These are phyloP conservation scores for Sugiyamaella smithiae DNA, from an alignment of 805 yeast species.

Conservation along the genomic window DNA sequence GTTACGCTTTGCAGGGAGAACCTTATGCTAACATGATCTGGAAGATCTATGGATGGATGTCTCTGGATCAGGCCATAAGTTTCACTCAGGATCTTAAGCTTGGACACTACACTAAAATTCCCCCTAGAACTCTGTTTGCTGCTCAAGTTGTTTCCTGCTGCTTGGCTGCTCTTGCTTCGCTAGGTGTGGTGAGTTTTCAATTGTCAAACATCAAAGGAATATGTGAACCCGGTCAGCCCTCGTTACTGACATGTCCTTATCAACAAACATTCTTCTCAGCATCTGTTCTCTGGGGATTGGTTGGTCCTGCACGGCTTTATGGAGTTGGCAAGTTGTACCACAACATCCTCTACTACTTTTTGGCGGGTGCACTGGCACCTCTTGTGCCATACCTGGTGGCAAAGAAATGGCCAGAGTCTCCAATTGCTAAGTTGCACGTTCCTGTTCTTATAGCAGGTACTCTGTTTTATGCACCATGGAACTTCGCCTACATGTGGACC, in stretches of 20 bases:
- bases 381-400: slow-evolving; percentile 38
- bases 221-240: slow-evolving; percentile 47
- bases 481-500: slow-evolving; percentile 35
- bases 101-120: slow-evolving; percentile 57
- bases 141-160: slow-evolving; percentile 43
- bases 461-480: slow-evolving; percentile 42
- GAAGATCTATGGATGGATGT: slow-evolving; percentile 7
- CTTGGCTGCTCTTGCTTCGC: slow-evolving; percentile 32
- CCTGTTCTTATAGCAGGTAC: slow-evolving; percentile 47
- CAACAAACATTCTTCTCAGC: slow-evolving; percentile 45
- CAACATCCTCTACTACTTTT: slow-evolving; percentile 60
- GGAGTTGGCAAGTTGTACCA: slow-evolving; percentile 51
- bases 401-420: slow-evolving; percentile 38
- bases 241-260: slow-evolving; percentile 41
- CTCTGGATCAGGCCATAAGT: slow-evolving; percentile 45
- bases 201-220: slow-evolving; percentile 34
- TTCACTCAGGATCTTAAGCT: slow-evolving; percentile 56
- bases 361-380: slow-evolving; percentile 45
- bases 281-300: slow-evolving; percentile 53
- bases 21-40: slow-evolving; percentile 47
- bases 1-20: slow-evolving; percentile 63
- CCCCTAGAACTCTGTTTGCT: slow-evolving; percentile 49
- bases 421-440: slow-evolving; percentile 26
- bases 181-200: slow-evolving; percentile 36
- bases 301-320: slow-evolving; percentile 54